These are phyloP conservation scores for Ceriops zippeliana DNA, from an alignment of 345 rosid genomes.

Conservation along the genomic window DNA sequence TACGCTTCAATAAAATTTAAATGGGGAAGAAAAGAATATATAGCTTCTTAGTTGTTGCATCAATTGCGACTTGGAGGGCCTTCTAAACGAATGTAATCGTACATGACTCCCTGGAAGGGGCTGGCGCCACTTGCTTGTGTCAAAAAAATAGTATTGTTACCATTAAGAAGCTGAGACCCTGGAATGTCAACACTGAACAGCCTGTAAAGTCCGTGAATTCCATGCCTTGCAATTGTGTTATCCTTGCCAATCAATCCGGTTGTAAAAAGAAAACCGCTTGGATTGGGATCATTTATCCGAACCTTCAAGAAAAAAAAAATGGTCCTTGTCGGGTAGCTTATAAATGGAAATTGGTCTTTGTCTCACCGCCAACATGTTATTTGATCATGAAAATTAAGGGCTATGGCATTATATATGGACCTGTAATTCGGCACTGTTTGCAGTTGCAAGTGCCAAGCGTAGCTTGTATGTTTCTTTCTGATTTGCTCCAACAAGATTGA, in stretches of 20 bases:
- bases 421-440: slow-evolving; percentile 12
- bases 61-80: background rate
- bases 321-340: background rate
- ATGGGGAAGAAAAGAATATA: background rate
- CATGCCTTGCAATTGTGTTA: slow-evolving; percentile 18
- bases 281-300: slow-evolving; percentile 5
- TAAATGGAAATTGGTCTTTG: no score
- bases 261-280: background rate
- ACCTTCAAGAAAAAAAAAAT: background rate
- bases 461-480: slow-evolving; percentile 8
- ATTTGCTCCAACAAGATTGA: slow-evolving; percentile 7
- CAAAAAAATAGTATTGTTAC: slow-evolving; percentile 5
- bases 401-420: slow-evolving; percentile 1
- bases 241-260: slow-evolving; percentile 11
- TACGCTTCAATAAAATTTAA: background rate
- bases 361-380: no score
- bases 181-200: slow-evolving; percentile 6
- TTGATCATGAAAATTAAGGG: background rate
- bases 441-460: slow-evolving; percentile 23
- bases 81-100: slow-evolving; percentile 15
- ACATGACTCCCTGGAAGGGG: slow-evolving; percentile 10
- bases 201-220: slow-evolving; percentile 18
- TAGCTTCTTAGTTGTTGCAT: background rate
- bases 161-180: slow-evolving; percentile 2
- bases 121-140: background rate